Evolutionary conservation across 108 stramenopile genomes (phyloP), one percentile per base, ranked within the genome.

Genomic region (Nitzschia palea): DNA sequence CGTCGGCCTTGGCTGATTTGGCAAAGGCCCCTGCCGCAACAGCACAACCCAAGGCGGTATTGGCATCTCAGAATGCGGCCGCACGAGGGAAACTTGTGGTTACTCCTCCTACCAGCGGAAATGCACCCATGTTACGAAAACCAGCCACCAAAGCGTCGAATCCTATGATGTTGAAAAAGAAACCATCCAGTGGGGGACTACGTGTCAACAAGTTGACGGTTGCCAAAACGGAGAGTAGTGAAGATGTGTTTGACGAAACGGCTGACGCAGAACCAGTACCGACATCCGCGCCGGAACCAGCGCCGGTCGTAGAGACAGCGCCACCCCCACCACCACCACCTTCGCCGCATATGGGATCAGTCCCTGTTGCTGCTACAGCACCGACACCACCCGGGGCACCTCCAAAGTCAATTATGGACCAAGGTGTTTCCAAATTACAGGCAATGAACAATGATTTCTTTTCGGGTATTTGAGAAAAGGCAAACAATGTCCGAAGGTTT

Each of bases 391-490:
- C 76, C 18, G 53, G 74, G 2, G 68, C 78, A 56, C 78, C 84
- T 15, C 73, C 74, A 50, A 62, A 76, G 58, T 73, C 82, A 4
- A 66, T 73, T 20, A 82, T 84, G 84, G 81, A 89, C 62, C 78
- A 84, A 17, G 80, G 78, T 44, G 65, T 94, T 76, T 72, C 77
- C 33, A 86, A 83, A 33, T 50, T 91, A 68, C 79, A 86, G 68
- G 68, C 73, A 14, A 94, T 94, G 93, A 94, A 83, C 63, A 73
- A 69, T 47, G 93, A 89, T 60, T 94, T 94, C 76, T 94, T 94
- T 79, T 86, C 85, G 29, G 70, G 71, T 26, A 37, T 84, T 70
- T 83, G 79, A 53, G 47, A 48, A 48, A 20, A 10, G 14, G 37
- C n/a, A n/a, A n/a, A n/a, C n/a, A n/a, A n/a, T n/a, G n/a, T n/a